Percentiles rank a stretch among this genome's conserved stretches.
phyloP scores from a whole-genome alignment of 371 early-diverging fungal genomes.

The Actinomortierella ambigua region DNA sequence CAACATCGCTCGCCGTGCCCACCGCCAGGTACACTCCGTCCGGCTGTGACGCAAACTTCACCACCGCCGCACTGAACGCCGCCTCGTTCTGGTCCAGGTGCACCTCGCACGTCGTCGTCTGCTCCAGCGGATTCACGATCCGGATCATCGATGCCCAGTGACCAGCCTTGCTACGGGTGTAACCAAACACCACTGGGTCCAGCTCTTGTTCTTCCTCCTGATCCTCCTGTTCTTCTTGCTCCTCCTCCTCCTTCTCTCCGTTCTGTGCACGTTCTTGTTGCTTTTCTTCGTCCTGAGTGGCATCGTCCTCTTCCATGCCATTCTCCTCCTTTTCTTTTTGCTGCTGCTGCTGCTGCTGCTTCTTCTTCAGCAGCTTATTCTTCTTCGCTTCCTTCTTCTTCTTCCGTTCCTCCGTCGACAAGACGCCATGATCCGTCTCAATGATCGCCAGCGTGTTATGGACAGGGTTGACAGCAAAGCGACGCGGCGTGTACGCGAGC shows the following conservation, averaged over 20 bases:
- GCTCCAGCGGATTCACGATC: constrained; percentile 82
- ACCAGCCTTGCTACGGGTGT: constrained; percentile 69
- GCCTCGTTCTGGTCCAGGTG: constrained; percentile 90
- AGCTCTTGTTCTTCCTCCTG: constrained; percentile 20
- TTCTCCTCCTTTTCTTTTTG: constrained; percentile 11
- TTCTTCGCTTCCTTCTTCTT: constrained; percentile 11
- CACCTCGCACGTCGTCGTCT: constrained; percentile 69
- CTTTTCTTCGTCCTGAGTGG: constrained; percentile 23
- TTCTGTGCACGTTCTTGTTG: background rate
- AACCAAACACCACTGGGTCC: constrained; percentile 76
- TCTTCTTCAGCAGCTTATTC: constrained; percentile 27
- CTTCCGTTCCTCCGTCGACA: constrained; percentile 66
- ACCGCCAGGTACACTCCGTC: constrained; percentile 78
- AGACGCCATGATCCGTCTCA: constrained; percentile 86
- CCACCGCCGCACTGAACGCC: constrained; percentile 80
- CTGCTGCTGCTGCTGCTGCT: too few relatives aligned
- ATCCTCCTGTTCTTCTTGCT: too few relatives aligned
- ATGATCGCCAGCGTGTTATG: constrained; percentile 86
- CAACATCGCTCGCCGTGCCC: constrained; percentile 83
- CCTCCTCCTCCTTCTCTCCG: too few relatives aligned
- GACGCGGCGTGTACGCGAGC: constrained; percentile 89
- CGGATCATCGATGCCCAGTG: constrained; percentile 92
- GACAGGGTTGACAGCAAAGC: constrained; percentile 72
- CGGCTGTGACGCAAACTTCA: constrained; percentile 66
- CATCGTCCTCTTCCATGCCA: constrained; percentile 23